These are phyloP conservation scores for Actinidia arguta DNA, from an alignment of 179 eudicot genomes.

Conservation along the genomic window DNA sequence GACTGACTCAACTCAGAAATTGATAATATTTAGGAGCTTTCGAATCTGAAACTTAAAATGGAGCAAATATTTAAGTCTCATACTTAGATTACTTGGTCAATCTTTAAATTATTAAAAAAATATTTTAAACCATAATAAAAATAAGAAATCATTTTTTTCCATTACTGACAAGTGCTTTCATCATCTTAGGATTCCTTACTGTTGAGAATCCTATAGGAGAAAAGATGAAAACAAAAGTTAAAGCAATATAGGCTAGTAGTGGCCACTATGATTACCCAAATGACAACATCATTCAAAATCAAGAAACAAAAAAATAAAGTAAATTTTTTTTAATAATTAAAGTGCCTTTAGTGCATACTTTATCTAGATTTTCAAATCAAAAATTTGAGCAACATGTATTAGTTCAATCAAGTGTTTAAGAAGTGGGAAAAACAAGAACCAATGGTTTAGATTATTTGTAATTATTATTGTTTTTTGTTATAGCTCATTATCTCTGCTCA, in stretches of 20 bases:
- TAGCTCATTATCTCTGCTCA: too few species aligned
- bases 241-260: slow-evolving; percentile 9
- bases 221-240: neutral
- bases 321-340: neutral
- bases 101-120: too few species aligned
- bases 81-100: too few species aligned
- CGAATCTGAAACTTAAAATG: too few species aligned
- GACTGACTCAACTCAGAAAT: too few species aligned
- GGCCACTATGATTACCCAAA: neutral
- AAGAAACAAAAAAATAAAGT: neutral
- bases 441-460: too few species aligned
- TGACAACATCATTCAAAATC: slow-evolving; percentile 16
- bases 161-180: neutral
- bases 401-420: neutral
- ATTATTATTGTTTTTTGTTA: too few species aligned
- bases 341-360: slow-evolving; percentile 18
- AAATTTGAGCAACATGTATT: neutral
- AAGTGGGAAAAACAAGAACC: neutral
- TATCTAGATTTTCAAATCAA: neutral
- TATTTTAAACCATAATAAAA: too few species aligned
- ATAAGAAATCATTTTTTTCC: too few species aligned
- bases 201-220: neutral
- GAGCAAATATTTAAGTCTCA: too few species aligned
- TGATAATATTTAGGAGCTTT: too few species aligned
- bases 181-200: slow-evolving; percentile 5